These are phyloP conservation scores for Solanum dulcamara DNA, from an alignment of 257 asterid species.

Conservation along the genomic window DNA sequence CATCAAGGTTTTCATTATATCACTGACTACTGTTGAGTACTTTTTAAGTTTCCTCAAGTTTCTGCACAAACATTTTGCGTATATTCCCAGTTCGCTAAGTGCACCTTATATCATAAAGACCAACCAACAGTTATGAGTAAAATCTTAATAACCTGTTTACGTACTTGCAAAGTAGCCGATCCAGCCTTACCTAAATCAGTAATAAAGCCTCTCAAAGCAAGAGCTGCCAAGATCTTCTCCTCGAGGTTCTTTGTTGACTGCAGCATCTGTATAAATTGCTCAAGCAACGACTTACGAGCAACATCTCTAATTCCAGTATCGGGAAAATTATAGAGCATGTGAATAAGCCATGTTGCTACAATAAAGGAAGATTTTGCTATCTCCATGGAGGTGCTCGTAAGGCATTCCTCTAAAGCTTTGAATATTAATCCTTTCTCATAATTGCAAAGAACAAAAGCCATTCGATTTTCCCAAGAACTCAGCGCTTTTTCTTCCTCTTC, in stretches of 20 bases:
- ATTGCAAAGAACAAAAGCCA: conserved; percentile 58
- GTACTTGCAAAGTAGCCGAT: not conserved
- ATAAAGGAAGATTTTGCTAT: conserved; percentile 57
- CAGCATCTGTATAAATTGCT: conserved; percentile 50
- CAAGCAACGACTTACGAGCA: conserved; percentile 62
- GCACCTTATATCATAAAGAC: conserved; percentile 26
- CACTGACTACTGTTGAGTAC: conserved; percentile 38
- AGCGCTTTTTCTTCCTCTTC: conserved; percentile 61
- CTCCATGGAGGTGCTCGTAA: conserved; percentile 55
- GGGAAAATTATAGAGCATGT: conserved; percentile 57
- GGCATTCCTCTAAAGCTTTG: conserved; percentile 61
- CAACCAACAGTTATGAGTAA: not conserved
- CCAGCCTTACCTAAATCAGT: conserved; percentile 42
- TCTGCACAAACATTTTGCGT: conserved; percentile 54
- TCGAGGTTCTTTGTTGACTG: conserved; percentile 73
- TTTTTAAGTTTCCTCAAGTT: conserved; percentile 55
- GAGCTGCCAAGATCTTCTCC: conserved; percentile 64
- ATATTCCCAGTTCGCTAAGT: conserved; percentile 34
- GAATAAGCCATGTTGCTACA: conserved; percentile 63
- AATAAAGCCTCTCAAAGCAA: conserved; percentile 56
- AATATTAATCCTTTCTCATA: conserved; percentile 65
- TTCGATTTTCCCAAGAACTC: conserved; percentile 54
- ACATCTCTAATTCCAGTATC: conserved; percentile 56
- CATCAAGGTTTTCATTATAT: conserved; percentile 60
- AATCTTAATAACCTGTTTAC: not conserved